A percentile compares a stretch with the other conserved stretches of the same genome.
Conservation (phyloP, 345 rosid species). For the Cardamine occulta region DNA sequence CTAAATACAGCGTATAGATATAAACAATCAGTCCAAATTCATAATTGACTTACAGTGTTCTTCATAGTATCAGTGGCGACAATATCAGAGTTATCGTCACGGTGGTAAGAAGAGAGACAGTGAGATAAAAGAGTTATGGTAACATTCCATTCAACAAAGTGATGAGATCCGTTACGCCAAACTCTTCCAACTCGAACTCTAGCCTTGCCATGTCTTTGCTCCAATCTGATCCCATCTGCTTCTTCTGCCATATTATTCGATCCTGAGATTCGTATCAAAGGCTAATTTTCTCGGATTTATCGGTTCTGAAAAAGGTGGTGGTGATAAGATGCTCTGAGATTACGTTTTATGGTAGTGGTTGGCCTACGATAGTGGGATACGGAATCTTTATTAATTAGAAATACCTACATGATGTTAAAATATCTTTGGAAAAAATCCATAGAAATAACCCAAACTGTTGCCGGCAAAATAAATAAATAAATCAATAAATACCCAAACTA, state of each 20-base stretch:
- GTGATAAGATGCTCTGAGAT: background rate
- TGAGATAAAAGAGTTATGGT: conserved; percentile 75
- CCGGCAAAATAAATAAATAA: too few relatives aligned
- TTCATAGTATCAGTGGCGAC: conserved; percentile 98
- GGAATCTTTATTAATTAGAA: background rate
- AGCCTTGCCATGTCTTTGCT: conserved; percentile 89
- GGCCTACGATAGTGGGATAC: background rate
- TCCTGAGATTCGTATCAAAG: background rate
- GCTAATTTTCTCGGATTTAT: background rate
- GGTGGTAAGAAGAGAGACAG: conserved; percentile 64
- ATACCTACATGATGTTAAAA: too few relatives aligned
- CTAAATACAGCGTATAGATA: background rate
- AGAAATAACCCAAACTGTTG: too few relatives aligned
- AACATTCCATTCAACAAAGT: conserved; percentile 84
- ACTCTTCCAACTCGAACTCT: conserved; percentile 86
- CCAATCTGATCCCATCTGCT: conserved; percentile 62
- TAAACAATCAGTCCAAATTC: too few relatives aligned
- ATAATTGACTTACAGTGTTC: conserved; percentile 60
- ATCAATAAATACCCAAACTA: too few relatives aligned
- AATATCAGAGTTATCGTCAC: conserved; percentile 77
- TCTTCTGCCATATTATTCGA: conserved; percentile 51
- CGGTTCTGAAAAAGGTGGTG: background rate
- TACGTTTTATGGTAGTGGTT: background rate
- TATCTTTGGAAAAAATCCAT: too few relatives aligned
- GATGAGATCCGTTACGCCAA: conserved; percentile 70